Evolutionary conservation across 805 yeast genomes (phyloP), one percentile per base, ranked within the genome.

Genomic region (Pichia occidentalis): DNA sequence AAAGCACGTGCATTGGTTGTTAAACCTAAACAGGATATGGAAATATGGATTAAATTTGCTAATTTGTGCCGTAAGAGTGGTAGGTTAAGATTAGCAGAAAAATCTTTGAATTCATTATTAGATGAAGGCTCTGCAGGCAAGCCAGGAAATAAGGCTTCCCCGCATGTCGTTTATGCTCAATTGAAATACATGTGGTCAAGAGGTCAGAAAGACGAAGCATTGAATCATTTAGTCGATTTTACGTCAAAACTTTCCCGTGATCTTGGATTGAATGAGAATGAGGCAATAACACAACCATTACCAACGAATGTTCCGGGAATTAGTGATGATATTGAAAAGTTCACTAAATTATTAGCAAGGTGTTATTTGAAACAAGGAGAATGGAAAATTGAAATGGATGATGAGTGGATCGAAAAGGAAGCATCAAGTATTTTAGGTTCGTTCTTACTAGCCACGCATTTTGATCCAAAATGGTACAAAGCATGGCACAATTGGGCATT

Each of bases 401-500:
- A 68, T 33, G 75, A 75, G 45, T 90, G 97, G 97, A 73, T 85
- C 43, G 70, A 77, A 8, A 83, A 79, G 44, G 75, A 73, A 41
- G 59, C 66, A 6, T 88, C 86, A 30, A 82, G 88, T 1, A 86
- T 92, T 47, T 64, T 92, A 42, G 95, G 97, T 10, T 87, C 97
- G 0, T 92, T 85, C 56, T 64, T 92, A 39, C 67, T 92, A 46
- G 97, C 98, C 0, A 90, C 98, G 0, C 96, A 88, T 56, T 90
- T 92, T 59, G 97, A 92, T 56, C 70, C 75, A 24, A 73, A 75
- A 18, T 92, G 98, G 96, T 92, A 92, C 54, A 92, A 94, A 55
- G 98, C 97, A 13, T 94, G 98, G 98, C 99, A 92, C 57, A 90
- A 87, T 54, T 92, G 99, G 99, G 98, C 98, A 0, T 67, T 94